Percentiles rank a stretch among this genome's conserved stretches.
These are phyloP conservation scores for Nemania sp. DNA, from an alignment of 2,329 filamentous ascomycete species.

Conservation along the genomic window DNA sequence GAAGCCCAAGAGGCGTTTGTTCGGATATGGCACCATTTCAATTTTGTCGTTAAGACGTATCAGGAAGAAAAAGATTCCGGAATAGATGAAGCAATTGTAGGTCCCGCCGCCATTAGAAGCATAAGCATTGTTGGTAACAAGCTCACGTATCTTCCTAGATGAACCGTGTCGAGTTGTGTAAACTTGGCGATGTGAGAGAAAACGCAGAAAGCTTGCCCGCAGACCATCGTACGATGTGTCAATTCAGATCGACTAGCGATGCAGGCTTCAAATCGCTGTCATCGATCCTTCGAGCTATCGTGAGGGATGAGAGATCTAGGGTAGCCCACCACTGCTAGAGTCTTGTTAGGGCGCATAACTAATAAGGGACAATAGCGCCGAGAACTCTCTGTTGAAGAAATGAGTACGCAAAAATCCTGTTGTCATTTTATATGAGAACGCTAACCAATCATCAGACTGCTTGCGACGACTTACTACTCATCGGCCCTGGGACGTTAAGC, in stretches of 20 bases:
- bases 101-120: neutral
- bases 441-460: constrained; percentile 19
- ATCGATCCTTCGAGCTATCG: constrained; percentile 12
- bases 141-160: constrained; percentile 18
- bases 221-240: constrained; percentile 20
- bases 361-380: constrained; percentile 13
- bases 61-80: constrained; percentile 12
- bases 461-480: constrained; percentile 6
- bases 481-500: neutral
- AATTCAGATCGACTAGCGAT: constrained; percentile 18
- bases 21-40: constrained; percentile 23
- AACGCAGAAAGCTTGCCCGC: constrained; percentile 13
- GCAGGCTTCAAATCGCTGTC: constrained; percentile 12
- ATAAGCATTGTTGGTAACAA: neutral
- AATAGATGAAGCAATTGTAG: constrained; percentile 1
- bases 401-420: constrained; percentile 5
- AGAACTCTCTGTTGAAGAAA: constrained; percentile 9
- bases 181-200: constrained; percentile 15
- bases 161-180: constrained; percentile 3
- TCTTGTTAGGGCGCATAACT: neutral
- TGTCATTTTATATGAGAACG: neutral
- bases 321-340: constrained; percentile 1
- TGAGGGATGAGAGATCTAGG: constrained; percentile 18
- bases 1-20: constrained; percentile 18
- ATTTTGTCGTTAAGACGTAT: constrained; percentile 24